Base-by-base conservation (phyloP, 257 asterid genomes). In the Lycium ferocissimum region DNA sequence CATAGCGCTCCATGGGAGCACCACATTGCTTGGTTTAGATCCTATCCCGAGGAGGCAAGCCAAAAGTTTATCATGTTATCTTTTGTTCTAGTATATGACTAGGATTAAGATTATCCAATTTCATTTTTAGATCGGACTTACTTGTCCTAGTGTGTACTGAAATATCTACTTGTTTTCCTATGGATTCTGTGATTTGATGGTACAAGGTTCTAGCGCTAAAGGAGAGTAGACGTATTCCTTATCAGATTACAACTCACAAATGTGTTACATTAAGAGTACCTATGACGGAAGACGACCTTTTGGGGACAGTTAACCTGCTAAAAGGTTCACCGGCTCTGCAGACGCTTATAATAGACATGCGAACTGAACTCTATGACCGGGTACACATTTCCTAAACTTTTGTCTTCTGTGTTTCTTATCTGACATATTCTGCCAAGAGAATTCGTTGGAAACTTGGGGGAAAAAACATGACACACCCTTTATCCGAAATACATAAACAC, bases 241-340 rank as follows among this genome's bases (percentile, higher is more conserved):
- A 26, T 58, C 26, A 17, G 26, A 18, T 58, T 58, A 2, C 22
- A 58, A 58, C 65, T 58, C 65, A 2, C 65, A 58, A 58, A 18
- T 58, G 65, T 58, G 65, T 58, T 26, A 59, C 49, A 4, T 35
- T 80, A 22, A 37, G 33, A 8, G n/a, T 20, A 15, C 71, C 38
- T 81, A 13, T 81, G 22, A 13, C 11, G 45, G 59, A 81, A 62
- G 45, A 81, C 13, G 72, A 80, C 26, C 45, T 80, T 38, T 49
- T 26, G 1, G 84, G 72, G 35, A 80, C 65, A 57, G 43, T 57
- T 57, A 66, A 33, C 53, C 37, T 80, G 67, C 18, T 80, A n/a
- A 80, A 80, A 80, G 62, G 73, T 58, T 80, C 84, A 12, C 72
- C 84, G 4, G 45, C 40, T 80, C 53, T 80, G 59, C 56, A 80